Evolutionary conservation across 805 yeast genomes (phyloP).

Genomic region (Hyphopichia homilentoma): DNA sequence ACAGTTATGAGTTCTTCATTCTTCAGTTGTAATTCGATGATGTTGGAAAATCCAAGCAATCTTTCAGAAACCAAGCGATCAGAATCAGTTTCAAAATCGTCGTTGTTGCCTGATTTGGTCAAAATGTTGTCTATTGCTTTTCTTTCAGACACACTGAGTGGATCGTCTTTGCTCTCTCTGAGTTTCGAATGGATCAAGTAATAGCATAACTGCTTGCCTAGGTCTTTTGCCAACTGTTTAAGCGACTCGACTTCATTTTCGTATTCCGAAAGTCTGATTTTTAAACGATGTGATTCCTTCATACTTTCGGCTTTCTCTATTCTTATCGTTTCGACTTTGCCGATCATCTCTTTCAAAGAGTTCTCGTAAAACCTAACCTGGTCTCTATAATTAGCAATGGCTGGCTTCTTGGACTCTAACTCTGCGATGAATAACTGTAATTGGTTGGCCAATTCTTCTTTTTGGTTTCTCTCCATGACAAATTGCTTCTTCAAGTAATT

Average conservation of each 20-base stretch:
- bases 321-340: constrained; percentile 48
- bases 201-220: constrained; percentile 79
- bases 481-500: constrained; percentile 62
- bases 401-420: constrained; percentile 74
- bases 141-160: constrained; percentile 63
- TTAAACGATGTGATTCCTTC: constrained; percentile 32
- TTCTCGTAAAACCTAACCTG: constrained; percentile 54
- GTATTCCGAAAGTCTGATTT: constrained; percentile 35
- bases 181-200: constrained; percentile 64
- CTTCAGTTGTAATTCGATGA: constrained; percentile 66
- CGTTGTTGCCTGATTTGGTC: constrained; percentile 28
- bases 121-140: constrained; percentile 58
- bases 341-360: constrained; percentile 51
- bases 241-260: constrained; percentile 46
- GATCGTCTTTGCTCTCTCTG: constrained; percentile 51
- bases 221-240: constrained; percentile 60
- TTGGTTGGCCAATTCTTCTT: constrained; percentile 65
- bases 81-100: constrained; percentile 54
- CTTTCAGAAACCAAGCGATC: constrained; percentile 69
- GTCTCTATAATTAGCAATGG: constrained; percentile 61
- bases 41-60: constrained; percentile 63
- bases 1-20: constrained; percentile 70
- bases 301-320: constrained; percentile 46
- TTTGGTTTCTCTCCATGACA: constrained; percentile 65
- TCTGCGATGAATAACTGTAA: constrained; percentile 70